Evolutionary conservation across 768 basidiomycete genomes (phyloP), one percentile per base, ranked within the genome.

Genomic region (Boletales sp.): DNA sequence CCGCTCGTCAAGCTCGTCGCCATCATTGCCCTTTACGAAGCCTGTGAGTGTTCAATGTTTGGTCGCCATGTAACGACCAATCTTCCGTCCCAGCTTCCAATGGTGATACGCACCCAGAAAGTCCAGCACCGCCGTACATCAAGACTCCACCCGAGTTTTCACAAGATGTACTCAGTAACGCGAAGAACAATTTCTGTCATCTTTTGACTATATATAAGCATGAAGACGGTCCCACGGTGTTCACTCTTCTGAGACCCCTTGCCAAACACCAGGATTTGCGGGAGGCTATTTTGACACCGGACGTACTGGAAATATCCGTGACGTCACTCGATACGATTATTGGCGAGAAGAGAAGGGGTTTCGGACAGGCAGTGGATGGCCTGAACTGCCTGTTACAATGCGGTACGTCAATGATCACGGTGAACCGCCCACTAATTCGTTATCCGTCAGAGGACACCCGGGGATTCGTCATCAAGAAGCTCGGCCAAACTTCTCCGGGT

Each of bases 311-410:
- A 1, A 46, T 1, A 4, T 35, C 63, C 13, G 37, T 62, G 33
- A 2, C 19, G 1, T 33, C 60, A 6, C 46, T 62, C 5, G 61
- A 63, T 38, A 5, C 0, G n/a, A 52, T 54, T 15, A 9, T 61
- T 13, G 10, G 5, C 0, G 21, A 54, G 33, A 38, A 39, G 0
- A 46, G 17, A 17, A 39, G 19, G 4, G 54, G 46, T 34, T 63
- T 63, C 18, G 48, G 41, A 17, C 54, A 43, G 30, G 62, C 50
- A 17, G 64, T 63, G 57, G 50, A 64, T 5, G 53, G 56, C 18
- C 32, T 63, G 34, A 43, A 30, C 12, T 60, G 50, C 17, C n/a
- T 63, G 10, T 13, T 57, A 44, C 36, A 51, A 17, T 61, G 54
- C 8, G 46, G 61, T 63, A 6, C 31, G 58, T 50, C 28, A 15